Evolutionary conservation across 1,139 yeast species (phyloP), one percentile per base, ranked within the genome.

Genomic region (Saccharomyces pastorianus): DNA sequence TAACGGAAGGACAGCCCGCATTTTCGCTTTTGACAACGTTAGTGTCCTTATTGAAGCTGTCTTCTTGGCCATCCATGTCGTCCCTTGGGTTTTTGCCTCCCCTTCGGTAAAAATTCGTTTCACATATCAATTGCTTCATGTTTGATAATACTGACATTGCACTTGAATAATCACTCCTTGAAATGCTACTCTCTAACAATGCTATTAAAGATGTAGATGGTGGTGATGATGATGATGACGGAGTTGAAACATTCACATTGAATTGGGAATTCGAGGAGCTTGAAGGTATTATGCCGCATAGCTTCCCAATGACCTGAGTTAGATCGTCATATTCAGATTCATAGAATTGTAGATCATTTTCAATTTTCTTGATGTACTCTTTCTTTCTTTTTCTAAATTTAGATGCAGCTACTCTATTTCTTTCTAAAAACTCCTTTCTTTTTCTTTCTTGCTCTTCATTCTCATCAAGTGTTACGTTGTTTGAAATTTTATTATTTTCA

Each of bases 311-410:
- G 13, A 60, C 58, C 3, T 53, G 51, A 3, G 83, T 79, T 54
- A 90, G 72, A 51, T 81, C 82, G 46, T 85, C 80, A 70, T 88
- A 90, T 55, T 91, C 95, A 13, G 78, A 70, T 23, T 88, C 79
- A 68, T 83, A 88, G 62, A 80, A 84, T 34, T 77, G 77, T 69
- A 80, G 76, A 66, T 90, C 95, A 50, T 79, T 82, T 68, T 91
- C 96, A 81, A 93, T 84, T 61, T 85, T 86, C 56, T 82, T 84
- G 47, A 89, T 80, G 76, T 88, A 85, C 67, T 88, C 91, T 73
- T 95, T 93, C 77, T 93, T 95, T 53, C 97, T 81, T 71, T 88
- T 96, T 56, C 99, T 82, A 74, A 98, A 95, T 70, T 90, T 91
- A 44, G 95, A 83, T 0, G 99, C 99, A 0, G 99, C 99, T 13